Evolutionary conservation across 2,329 filamentous ascomycete genomes (phyloP).

Genomic region (Tolypocladium tropicale): DNA sequence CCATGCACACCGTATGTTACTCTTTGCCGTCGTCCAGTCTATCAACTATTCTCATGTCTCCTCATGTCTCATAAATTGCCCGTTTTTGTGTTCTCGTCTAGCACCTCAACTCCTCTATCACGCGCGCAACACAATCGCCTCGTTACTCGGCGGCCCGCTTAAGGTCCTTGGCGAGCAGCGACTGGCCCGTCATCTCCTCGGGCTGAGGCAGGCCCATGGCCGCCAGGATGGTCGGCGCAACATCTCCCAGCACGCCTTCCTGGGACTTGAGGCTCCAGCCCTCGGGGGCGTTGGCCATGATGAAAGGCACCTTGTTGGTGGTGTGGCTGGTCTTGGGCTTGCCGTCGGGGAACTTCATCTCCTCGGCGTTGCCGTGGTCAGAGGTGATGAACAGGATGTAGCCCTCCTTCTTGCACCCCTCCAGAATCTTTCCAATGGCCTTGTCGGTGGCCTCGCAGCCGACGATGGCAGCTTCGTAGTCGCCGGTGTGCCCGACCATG

Average conservation of each 20-base stretch:
- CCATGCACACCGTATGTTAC: not conserved
- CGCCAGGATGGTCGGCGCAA: conserved; percentile 85
- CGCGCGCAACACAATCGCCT: not conserved
- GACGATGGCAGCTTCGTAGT: conserved; percentile 87
- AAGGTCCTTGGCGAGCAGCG: conserved; percentile 66
- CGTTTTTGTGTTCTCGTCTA: not conserved
- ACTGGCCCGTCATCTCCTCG: conserved; percentile 82
- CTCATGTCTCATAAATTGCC: not conserved
- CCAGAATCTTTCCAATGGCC: conserved; percentile 86
- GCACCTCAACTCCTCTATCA: conserved; percentile 3
- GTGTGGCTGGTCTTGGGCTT: conserved; percentile 98
- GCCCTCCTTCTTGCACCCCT: conserved; percentile 84
- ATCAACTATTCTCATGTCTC: not conserved
- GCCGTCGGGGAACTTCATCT: conserved; percentile 95
- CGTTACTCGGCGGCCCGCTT: conserved; percentile 20
- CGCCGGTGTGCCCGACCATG: conserved; percentile 98
- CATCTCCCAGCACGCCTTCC: conserved; percentile 88
- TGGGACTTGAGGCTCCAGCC: conserved; percentile 79
- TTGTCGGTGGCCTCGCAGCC: conserved; percentile 81
- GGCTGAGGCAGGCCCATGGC: conserved; percentile 88
- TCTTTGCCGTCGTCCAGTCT: not conserved
- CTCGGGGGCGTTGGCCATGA: conserved; percentile 93
- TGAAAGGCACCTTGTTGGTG: conserved; percentile 92
- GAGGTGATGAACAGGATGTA: conserved; percentile 94
- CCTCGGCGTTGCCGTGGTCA: conserved; percentile 96